Evolutionary conservation across 2,329 filamentous ascomycete genomes (phyloP).

Genomic region (Macrophomina tecta): DNA sequence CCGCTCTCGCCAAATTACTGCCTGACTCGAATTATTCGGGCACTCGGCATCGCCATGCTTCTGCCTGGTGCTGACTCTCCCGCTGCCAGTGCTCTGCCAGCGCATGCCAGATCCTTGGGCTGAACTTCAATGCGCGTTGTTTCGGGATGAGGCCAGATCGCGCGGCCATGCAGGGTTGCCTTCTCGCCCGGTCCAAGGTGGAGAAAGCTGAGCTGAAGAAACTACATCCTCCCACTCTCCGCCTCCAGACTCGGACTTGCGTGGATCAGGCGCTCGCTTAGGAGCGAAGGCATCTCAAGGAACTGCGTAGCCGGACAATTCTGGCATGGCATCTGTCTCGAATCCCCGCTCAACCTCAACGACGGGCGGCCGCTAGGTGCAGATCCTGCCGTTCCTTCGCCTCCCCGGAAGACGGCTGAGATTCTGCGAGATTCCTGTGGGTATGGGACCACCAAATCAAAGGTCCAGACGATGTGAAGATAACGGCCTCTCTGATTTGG

Average conservation of each 20-base stretch:
- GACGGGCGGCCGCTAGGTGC: neutral
- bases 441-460: too few relatives aligned
- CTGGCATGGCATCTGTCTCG: neutral
- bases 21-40: neutral
- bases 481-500: neutral
- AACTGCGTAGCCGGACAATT: neutral
- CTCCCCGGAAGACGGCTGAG: neutral
- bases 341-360: neutral
- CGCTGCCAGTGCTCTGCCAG: too few relatives aligned
- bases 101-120: too few relatives aligned
- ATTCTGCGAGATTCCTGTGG: neutral
- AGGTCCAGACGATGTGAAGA: neutral
- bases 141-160: too few relatives aligned
- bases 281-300: neutral
- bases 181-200: too few relatives aligned
- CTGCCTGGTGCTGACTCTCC: neutral
- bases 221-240: too few relatives aligned
- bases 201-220: too few relatives aligned
- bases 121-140: too few relatives aligned
- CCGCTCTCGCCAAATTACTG: neutral
- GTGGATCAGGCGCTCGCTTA: neutral
- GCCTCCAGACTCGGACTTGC: neutral
- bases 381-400: neutral
- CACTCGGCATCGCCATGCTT: neutral
- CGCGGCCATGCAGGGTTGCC: too few relatives aligned